Base-by-base conservation (phyloP, 2,329 filamentous ascomycete species). In the Parascedosporium putredinis region DNA sequence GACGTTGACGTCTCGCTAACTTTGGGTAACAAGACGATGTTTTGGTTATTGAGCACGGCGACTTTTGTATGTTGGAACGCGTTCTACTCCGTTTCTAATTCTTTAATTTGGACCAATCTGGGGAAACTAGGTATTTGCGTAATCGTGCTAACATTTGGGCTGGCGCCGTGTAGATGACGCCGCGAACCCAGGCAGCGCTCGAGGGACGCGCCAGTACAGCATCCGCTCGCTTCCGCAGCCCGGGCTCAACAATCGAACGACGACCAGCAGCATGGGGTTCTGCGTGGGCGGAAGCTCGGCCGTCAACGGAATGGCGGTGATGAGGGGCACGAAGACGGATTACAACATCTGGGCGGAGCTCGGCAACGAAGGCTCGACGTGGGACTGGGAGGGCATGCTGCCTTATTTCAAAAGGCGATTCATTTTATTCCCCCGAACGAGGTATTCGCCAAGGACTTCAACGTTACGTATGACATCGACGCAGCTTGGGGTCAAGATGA, bases 211-310 rank as follows among this genome's bases (percentile, higher is more conserved):
- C 47, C 27, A 36, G 22, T 52, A 52, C 33, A 36, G 34, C 16
- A 49, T 52, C 16, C 27, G 29, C 20, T 56, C 55, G 8, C 52
- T 50, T 5, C 54, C 55, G 2, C 55, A 56, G 36, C 23, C 43
- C 9, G 47, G 46, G 3, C 51, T 56, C 4, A 49, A 50, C 24
- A 49, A 50, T 36, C 51, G 52, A 14, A 53, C 44, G 7, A 34
- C 38, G 1, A n/a, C n/a, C 12, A 20, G 45, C 12, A 24, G 40
- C 25, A 46, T 47, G 36, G 50, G 50, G 3, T 43, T 42, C 24
- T 47, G 34, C 33, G 49, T 70, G 0, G 67, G 67, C n/a, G 67
- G 68, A 5, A 62, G 63, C 1, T 67, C 64, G 0, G 61, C 64
- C 6, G 57, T 66, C 9, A 67, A 67, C 51, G 65, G 61, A 12